A percentile compares a stretch with the other conserved stretches of the same genome.
phyloP scores from a whole-genome alignment of 2,329 filamentous ascomycete species.

The Teratosphaeria nubilosa region DNA sequence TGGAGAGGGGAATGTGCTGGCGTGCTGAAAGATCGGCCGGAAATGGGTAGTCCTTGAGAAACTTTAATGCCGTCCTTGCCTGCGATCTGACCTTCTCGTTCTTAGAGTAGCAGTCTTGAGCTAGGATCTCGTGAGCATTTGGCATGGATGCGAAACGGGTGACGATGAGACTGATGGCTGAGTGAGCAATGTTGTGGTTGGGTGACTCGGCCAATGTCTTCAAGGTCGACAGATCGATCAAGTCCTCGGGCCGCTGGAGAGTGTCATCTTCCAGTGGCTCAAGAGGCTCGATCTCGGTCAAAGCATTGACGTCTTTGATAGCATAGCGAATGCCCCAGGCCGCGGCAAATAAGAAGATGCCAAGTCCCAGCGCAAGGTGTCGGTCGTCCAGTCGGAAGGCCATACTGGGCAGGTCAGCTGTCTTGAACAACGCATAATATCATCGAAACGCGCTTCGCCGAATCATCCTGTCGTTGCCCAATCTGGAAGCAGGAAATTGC shows the following conservation, averaged over 20 bases:
- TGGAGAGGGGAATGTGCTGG: neutral
- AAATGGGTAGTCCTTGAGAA: conserved; percentile 11
- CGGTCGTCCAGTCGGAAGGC: conserved; percentile 31
- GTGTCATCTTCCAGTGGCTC: conserved; percentile 14
- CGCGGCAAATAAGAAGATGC: conserved; percentile 49
- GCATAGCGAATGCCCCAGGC: conserved; percentile 48
- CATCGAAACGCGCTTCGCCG: neutral
- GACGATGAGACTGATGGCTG: conserved; percentile 21
- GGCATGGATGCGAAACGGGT: conserved; percentile 12
- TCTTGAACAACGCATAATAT: neutral
- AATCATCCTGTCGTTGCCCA: neutral
- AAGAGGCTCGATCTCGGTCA: conserved; percentile 56
- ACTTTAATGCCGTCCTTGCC: conserved; percentile 11
- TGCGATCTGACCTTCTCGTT: conserved; percentile 6
- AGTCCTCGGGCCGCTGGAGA: neutral
- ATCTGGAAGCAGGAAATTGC: neutral
- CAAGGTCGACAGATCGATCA: conserved; percentile 32
- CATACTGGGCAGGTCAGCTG: conserved; percentile 15
- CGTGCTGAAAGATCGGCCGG: neutral
- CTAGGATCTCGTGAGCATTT: conserved; percentile 8
- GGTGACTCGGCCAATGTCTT: conserved; percentile 29
- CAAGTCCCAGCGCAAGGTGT: conserved; percentile 38
- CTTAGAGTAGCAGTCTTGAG: conserved; percentile 7
- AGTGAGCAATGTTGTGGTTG: conserved; percentile 35
- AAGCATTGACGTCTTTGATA: conserved; percentile 51